Evolutionary conservation across 169 alveolate genomes (phyloP).

Genomic region (Babesia bigemina): DNA sequence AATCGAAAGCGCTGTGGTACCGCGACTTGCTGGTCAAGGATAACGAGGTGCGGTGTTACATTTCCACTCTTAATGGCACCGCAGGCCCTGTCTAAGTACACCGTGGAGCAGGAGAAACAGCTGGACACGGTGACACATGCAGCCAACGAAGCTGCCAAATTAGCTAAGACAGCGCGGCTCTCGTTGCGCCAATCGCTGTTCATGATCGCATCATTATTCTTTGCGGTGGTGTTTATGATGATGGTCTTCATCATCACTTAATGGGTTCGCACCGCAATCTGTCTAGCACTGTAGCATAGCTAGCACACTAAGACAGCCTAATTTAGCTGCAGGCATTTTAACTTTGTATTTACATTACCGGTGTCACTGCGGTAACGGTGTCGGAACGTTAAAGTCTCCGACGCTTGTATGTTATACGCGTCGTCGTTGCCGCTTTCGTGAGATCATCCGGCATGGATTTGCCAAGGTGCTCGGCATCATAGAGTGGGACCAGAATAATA

Average conservation of each 20-base stretch:
- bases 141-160: constrained; percentile 48
- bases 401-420: no score
- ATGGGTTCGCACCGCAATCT: background rate
- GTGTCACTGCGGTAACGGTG: background rate
- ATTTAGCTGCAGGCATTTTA: background rate
- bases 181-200: constrained; percentile 49
- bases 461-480: no score
- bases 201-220: constrained; percentile 54
- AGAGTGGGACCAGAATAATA: no score
- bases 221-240: constrained; percentile 39
- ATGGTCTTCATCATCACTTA: constrained; percentile 53
- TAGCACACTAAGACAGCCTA: background rate
- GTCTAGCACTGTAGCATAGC: background rate
- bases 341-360: background rate
- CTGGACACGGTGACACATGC: constrained; percentile 66
- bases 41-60: constrained; percentile 29
- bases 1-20: constrained; percentile 67
- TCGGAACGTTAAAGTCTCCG: no score
- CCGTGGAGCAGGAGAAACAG: constrained; percentile 66
- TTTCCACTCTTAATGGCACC: background rate
- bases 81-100: constrained; percentile 51
- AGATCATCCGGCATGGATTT: no score
- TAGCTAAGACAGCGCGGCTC: constrained; percentile 32
- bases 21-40: constrained; percentile 65
- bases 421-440: no score